Conservation (phyloP, 176 grass and related monocot genomes). For the Lolium rigidum region DNA sequence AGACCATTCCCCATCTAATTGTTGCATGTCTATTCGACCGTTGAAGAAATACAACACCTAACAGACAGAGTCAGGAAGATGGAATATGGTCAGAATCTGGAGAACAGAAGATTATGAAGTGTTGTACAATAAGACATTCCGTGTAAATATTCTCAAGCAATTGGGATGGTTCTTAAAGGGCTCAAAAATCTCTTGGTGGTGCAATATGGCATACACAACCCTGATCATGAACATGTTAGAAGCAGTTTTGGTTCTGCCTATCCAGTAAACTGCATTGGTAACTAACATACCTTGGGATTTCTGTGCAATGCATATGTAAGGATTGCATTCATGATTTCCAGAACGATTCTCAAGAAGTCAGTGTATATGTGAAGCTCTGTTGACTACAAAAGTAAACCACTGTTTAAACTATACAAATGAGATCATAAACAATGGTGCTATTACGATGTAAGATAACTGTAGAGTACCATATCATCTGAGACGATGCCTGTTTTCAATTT, state of each 20-base stretch:
- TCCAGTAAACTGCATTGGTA: constrained; percentile 34
- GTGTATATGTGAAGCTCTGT: constrained; percentile 97
- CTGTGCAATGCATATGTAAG: constrained; percentile 95
- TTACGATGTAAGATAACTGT: constrained; percentile 23
- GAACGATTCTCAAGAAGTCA: constrained; percentile 95
- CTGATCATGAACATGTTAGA: constrained; percentile 53
- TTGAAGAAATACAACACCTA: constrained; percentile 99
- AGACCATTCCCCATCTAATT: constrained; percentile 92
- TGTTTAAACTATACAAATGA: constrained; percentile 47
- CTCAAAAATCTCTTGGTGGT: constrained; percentile 90
- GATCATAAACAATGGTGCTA: constrained; percentile 7
- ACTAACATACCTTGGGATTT: constrained; percentile 78
- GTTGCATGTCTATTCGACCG: constrained; percentile 94
- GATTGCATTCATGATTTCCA: constrained; percentile 98
- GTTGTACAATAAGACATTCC: constrained; percentile 54
- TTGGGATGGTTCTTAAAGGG: constrained; percentile 97
- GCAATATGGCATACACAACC: constrained; percentile 99
- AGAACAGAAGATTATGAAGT: constrained; percentile 15
- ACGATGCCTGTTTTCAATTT: constrained; percentile 77
- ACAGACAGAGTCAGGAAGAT: constrained; percentile 13
- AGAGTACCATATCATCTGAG: constrained; percentile 88
- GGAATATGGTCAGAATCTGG: constrained; percentile 35
- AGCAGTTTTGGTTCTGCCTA: constrained; percentile 29
- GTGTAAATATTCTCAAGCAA: constrained; percentile 98
- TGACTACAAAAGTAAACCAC: constrained; percentile 69